Percentiles rank a stretch among this genome's conserved stretches.
Evolutionary conservation across 306 rosid species (phyloP).

Genomic region (Inga leiocalycina): DNA sequence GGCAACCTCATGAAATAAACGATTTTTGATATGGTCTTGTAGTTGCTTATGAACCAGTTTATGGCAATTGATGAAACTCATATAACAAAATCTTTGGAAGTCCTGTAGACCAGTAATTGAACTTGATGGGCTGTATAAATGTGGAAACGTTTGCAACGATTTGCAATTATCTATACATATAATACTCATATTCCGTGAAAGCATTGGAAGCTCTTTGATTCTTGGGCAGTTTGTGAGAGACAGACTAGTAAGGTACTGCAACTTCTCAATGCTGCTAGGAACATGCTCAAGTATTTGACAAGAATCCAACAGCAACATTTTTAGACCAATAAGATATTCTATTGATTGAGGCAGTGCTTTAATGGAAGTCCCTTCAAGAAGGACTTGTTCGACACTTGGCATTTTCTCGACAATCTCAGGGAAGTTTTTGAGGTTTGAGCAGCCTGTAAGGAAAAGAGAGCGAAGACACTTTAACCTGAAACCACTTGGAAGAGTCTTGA

Average conservation of each 20-base stretch:
- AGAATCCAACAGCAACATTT: background rate
- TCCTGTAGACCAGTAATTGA: background rate
- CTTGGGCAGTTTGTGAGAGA: background rate
- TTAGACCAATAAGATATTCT: background rate
- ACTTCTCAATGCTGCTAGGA: slow-evolving; percentile 17
- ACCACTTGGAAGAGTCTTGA: slow-evolving; percentile 8
- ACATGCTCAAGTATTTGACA: slow-evolving; percentile 27
- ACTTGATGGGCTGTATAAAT: no score
- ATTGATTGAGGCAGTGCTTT: slow-evolving; percentile 14
- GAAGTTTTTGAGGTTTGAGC: slow-evolving; percentile 2
- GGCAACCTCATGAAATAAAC: background rate
- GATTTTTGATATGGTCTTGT: background rate
- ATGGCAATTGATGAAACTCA: background rate
- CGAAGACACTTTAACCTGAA: slow-evolving; percentile 1
- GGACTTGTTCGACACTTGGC: slow-evolving; percentile 16
- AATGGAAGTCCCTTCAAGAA: slow-evolving; percentile 24
- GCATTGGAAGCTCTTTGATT: slow-evolving; percentile 16
- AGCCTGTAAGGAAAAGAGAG: slow-evolving; percentile 19
- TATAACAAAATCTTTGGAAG: background rate
- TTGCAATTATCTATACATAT: slow-evolving; percentile 18
- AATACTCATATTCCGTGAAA: background rate
- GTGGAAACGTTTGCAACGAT: background rate
- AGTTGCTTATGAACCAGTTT: slow-evolving; percentile 3
- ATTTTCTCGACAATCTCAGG: slow-evolving; percentile 8
- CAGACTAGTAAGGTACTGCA: slow-evolving; percentile 7